Base-by-base conservation (phyloP, 2,329 filamentous ascomycete genomes). In the Microascus cirrosus region DNA sequence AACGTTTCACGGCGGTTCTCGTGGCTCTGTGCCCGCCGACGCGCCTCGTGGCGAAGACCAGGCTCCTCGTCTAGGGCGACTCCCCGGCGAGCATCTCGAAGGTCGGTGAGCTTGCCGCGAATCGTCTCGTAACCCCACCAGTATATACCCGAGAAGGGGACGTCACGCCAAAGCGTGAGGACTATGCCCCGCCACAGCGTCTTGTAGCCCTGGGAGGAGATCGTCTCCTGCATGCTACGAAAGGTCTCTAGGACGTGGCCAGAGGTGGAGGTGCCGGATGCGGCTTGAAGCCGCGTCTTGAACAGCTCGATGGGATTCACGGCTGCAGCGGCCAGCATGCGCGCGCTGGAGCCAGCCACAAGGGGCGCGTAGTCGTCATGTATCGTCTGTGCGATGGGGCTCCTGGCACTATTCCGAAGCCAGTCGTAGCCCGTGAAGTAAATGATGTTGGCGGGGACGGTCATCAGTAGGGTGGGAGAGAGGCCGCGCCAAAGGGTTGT, bases 381-480 rank as follows among this genome's bases (percentile, higher is more conserved):
- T 11, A 86, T 69, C 22, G 79, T 64, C 50, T 76, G 77, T 39
- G 79, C 80, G 61, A 97, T 81, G 0, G 91, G 92, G 63, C 89
- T 95, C 50, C 74, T 74, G 1, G 77, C 75, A 65, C 89, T 87
- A 62, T 81, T 88, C 39, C 94, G 85, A 59, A 99, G 71, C 87
- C 91, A 96, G 68, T 99, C 94, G 71, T 99, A 99, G 45, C 94
- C 94, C 13, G 94, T 95, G 67, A 97, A 96, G 73, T 99, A 99
- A 63, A 99, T 97, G 63, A 99, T 94, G 69, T 99, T 99, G 28
- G 86, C 90, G 0, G 94, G 94, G 6, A 99, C 82, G 0, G 91
- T 86, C 94, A 99, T 99, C 62, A 91, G 81, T 24, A 99, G 75
- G 0, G 94, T 99, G 0, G 94, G 93, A n/a, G 89, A 95, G 5